Evolutionary conservation across 2,329 filamentous ascomycete species (phyloP), one percentile per base, ranked within the genome.

Genomic region (Bretziella fagacearum): DNA sequence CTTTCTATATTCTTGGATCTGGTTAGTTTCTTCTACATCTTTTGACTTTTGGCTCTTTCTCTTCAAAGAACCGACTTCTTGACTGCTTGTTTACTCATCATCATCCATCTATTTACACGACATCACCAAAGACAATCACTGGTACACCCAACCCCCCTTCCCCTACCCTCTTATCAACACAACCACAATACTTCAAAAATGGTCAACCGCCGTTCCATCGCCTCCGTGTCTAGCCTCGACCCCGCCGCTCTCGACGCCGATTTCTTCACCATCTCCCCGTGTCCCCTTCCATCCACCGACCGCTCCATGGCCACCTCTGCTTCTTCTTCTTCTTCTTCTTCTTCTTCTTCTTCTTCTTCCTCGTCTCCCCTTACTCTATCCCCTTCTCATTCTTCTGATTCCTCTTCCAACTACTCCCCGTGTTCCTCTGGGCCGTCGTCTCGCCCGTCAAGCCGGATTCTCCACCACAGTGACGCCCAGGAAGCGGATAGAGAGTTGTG

Each of bases 401-500:
- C 44, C 29, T 50, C 45, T 6, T 44, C 41, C 23, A 15, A 15
- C 25, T n/a, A n/a, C n/a, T n/a, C n/a, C n/a, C n/a, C 33, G 23
- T 18, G 29, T 11, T 17, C 30, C 26, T 41, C 35, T 4, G 40
- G 18, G 17, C 17, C 41, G 10, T 44, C 39, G 39, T 39, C 35
- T 3, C 35, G 17, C 6, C 10, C 18, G 32, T 46, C 37, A 25
- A 33, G 6, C 25, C 47, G 37, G 30, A 41, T 43, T 30, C 20
- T 26, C 18, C 44, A 47, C 17, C 32, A 36, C 36, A 32, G 27
- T 13, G 8, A 30, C 17, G n/a, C 29, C 27, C 8, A 23, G 10
- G 46, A 41, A 18, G 22, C 26, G 8, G 49, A 51, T 36, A 35
- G 36, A 17, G 60, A 63, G 29, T 55, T 70, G 2, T 70, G 67